Evolutionary conservation across 345 rosid species (phyloP).

Genomic region (Dimocarpus longan): DNA sequence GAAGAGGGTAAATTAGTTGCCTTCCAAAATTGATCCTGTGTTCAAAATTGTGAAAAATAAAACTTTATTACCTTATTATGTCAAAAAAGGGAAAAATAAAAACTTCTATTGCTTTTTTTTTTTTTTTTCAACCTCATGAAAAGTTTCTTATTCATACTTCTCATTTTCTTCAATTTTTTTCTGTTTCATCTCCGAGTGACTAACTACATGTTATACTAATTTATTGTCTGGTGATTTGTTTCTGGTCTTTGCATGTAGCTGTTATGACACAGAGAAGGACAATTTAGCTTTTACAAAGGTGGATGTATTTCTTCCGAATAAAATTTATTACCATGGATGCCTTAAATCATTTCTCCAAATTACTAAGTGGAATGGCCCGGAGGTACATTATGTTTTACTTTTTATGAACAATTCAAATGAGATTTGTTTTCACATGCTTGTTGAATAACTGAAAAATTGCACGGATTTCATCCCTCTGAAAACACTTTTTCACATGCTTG

Average conservation of each 20-base stretch:
- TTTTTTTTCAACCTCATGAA: neutral
- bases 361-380: slow-evolving; percentile 97
- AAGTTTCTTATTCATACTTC: neutral
- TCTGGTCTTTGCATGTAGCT: slow-evolving; percentile 47
- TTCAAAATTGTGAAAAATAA: neutral
- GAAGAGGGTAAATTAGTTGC: neutral
- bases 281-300: slow-evolving; percentile 84
- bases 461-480: slow-evolving; percentile 5
- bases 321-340: slow-evolving; percentile 89
- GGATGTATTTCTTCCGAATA: slow-evolving; percentile 71
- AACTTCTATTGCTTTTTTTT: neutral
- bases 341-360: slow-evolving; percentile 87
- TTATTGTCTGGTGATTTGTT: slow-evolving; percentile 14
- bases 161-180: neutral
- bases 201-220: neutral
- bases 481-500: too few relatives aligned
- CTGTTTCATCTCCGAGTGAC: neutral
- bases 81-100: too few relatives aligned
- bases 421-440: slow-evolving; percentile 9
- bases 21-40: neutral
- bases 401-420: neutral
- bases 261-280: slow-evolving; percentile 89
- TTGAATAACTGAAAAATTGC: slow-evolving; percentile 8
- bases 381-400: slow-evolving; percentile 53
- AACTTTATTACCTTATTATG: neutral